Base-by-base conservation (phyloP, 2,329 filamentous ascomycete species). In the Fusarium coffeatum region DNA sequence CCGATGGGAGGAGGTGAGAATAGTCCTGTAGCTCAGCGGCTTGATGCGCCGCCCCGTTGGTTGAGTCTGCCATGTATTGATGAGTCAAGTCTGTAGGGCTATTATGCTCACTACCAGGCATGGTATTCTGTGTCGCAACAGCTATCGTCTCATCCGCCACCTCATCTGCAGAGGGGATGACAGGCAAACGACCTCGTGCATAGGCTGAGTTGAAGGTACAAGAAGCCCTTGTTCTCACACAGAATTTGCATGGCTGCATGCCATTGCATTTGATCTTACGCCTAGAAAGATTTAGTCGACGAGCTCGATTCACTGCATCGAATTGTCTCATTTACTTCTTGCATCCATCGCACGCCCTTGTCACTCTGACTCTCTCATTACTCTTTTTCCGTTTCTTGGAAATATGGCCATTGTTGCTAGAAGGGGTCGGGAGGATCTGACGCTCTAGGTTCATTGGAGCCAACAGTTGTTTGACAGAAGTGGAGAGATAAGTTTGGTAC, bases 251-350 rank as follows among this genome's bases (percentile, higher is more conserved):
- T n/a, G 73, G 73, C 47, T 73, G 70, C 11, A 64, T 64, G 34
- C 73, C 73, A 59, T 73, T 67, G 43, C 73, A 75, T 10, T 73
- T 73, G 49, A 76, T 75, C 57, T 75, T 75, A 34, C 72, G 56
- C 48, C 73, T 75, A 27, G 15, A 45, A 13, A 28, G 41, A 57
- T 74, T 74, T 64, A 74, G 68, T 61, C 20, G 2, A 10, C 4
- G 10, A 20, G 27, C n/a, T 30, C 2, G 28, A 49, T 59, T 28
- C 23, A 23, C 13, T 8, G 12, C 11, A 41, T 11, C 20, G 41
- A 6, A 20, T 25, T 25, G 27, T 27, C 20, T 40, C 27, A 16
- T 64, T 53, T 54, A 76, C 74, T 72, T 75, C 64, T 76, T 76
- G 60, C 74, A 76, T 23, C 69, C 56, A 60, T 76, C 74, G 49